These are phyloP conservation scores for Monosporascus sp. DNA, from an alignment of 2,329 filamentous ascomycete genomes.

Conservation along the genomic window DNA sequence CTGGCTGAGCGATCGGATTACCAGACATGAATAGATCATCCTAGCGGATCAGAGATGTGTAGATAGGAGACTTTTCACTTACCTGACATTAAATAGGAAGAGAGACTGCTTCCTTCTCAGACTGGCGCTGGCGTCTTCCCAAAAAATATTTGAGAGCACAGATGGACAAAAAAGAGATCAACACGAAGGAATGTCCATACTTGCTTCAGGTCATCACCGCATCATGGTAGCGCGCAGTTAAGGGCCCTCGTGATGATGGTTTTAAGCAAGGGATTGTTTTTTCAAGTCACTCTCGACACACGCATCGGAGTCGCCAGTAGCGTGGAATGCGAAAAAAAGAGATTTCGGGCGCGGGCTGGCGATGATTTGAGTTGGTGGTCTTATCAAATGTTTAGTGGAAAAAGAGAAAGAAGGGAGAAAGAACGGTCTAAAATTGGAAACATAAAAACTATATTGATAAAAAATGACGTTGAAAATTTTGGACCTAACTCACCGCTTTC, in stretches of 20 bases:
- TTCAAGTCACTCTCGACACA: conserved; percentile 52
- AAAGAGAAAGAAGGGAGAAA: conserved; percentile 22
- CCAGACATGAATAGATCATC: conserved; percentile 25
- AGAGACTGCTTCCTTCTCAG: conserved; percentile 6
- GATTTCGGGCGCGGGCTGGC: conserved; percentile 28
- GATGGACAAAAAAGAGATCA: background rate
- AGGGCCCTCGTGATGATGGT: conserved; percentile 65
- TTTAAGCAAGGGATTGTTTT: conserved; percentile 54
- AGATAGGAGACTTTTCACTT: conserved; percentile 6
- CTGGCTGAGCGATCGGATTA: conserved; percentile 27
- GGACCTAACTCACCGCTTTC: conserved; percentile 2
- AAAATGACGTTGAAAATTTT: conserved; percentile 12
- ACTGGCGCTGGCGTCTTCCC: background rate
- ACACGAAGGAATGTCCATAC: conserved; percentile 40
- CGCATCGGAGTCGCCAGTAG: conserved; percentile 47
- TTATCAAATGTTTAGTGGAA: conserved; percentile 26
- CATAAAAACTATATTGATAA: background rate
- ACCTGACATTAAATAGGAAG: background rate
- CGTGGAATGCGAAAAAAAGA: conserved; percentile 20
- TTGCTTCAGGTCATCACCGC: conserved; percentile 64
- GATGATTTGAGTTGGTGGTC: conserved; percentile 42
- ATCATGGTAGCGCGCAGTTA: conserved; percentile 56
- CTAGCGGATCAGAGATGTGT: conserved; percentile 8
- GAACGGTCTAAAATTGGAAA: conserved; percentile 11
- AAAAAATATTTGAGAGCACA: background rate